Evolutionary conservation across 139 green algal genomes (phyloP).

Genomic region (Asterochloris erici): DNA sequence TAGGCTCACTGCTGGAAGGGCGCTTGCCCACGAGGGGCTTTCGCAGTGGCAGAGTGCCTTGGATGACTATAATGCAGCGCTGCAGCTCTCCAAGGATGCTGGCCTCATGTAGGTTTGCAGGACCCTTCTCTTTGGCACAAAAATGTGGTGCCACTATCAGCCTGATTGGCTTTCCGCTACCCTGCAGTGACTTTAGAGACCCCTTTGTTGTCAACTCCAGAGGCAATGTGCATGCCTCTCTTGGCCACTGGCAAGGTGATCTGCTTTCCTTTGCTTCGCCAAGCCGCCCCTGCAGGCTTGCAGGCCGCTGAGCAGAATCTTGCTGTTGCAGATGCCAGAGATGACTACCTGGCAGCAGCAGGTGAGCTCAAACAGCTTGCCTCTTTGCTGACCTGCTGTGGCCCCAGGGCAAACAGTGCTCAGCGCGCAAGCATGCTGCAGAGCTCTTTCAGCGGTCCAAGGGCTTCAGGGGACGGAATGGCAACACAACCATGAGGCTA

Average conservation of each 20-base stretch:
- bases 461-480: conserved; percentile 45
- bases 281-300: conserved; percentile 22
- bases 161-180: conserved; percentile 62
- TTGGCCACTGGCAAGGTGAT: conserved; percentile 47
- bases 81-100: no score
- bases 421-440: conserved; percentile 48
- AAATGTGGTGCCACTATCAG: conserved; percentile 1
- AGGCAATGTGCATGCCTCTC: conserved; percentile 74
- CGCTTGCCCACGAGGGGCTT: no score
- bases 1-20: no score
- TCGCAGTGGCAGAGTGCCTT: no score
- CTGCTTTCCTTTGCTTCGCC: not conserved
- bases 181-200: conserved; percentile 21
- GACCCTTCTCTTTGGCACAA: no score
- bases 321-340: no score
- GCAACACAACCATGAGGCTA: conserved; percentile 53
- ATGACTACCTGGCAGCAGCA: no score
- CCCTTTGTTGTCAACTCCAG: conserved; percentile 78
- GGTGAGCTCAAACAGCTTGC: no score
- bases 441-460: conserved; percentile 61
- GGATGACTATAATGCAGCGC: no score
- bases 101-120: no score
- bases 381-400: no score
- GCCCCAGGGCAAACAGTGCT: conserved; percentile 12
- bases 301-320: no score